Evolutionary conservation across 1,284 basidiomycete species (phyloP).

Genomic region (Cryptococcus floricola): DNA sequence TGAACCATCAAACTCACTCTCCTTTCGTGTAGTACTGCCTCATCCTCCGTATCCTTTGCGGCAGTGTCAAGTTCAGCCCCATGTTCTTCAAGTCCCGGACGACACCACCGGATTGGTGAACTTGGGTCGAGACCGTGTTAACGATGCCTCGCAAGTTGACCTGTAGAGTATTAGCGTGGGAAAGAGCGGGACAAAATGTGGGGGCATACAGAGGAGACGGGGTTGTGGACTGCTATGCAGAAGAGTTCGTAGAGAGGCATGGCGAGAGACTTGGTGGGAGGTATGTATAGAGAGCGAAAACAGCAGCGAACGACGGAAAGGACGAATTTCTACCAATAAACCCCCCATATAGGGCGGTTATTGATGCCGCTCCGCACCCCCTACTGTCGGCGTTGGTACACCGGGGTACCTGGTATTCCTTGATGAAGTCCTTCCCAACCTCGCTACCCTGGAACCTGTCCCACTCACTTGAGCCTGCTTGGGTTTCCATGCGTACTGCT

Average conservation of each 20-base stretch:
- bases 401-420: no score
- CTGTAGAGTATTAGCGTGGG: conserved; percentile 7
- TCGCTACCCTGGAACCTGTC: no score
- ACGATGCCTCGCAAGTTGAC: conserved; percentile 45
- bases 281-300: not conserved
- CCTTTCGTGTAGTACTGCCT: conserved; percentile 46
- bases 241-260: conserved; percentile 51
- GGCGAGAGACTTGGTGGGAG: not conserved
- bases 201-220: conserved; percentile 41
- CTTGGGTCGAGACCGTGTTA: conserved; percentile 37
- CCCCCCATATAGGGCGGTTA: no score
- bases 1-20: conserved; percentile 41
- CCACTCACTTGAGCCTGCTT: no score
- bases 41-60: conserved; percentile 43
- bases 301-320: no score
- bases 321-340: no score
- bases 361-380: no score
- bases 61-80: conserved; percentile 40
- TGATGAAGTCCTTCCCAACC: no score
- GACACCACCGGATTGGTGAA: conserved; percentile 44
- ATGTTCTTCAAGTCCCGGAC: conserved; percentile 44
- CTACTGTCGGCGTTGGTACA: no score
- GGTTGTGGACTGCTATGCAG: conserved; percentile 49
- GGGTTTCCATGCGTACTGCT: no score
- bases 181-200: not conserved